phyloP scores from a whole-genome alignment of 2,329 filamentous ascomycete species.

The Fusarium sulawesiense region DNA sequence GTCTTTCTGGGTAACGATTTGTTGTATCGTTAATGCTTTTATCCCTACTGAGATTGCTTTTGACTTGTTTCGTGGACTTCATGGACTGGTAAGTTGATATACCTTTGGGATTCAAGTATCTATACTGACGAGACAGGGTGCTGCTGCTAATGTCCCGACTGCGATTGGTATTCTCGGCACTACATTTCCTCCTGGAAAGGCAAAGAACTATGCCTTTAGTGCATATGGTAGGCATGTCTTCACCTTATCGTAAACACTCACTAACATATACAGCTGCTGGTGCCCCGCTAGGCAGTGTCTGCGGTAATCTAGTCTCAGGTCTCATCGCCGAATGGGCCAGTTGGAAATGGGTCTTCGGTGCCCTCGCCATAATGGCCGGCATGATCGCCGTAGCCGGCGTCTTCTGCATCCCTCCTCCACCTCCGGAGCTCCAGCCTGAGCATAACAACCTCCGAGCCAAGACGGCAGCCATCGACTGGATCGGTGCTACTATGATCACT shows the following conservation, averaged over 20 bases:
- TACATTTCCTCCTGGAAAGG: conserved; percentile 73
- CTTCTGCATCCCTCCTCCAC: conserved; percentile 68
- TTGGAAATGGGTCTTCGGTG: conserved; percentile 77
- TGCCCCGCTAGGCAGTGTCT: conserved; percentile 71
- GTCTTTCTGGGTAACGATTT: conserved; percentile 70
- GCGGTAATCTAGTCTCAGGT: conserved; percentile 73
- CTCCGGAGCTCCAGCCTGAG: conserved; percentile 43
- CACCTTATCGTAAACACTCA: background rate
- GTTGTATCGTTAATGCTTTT: conserved; percentile 71
- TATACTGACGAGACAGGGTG: conserved; percentile 56
- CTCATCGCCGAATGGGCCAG: conserved; percentile 70
- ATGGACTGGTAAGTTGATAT: conserved; percentile 62
- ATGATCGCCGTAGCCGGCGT: conserved; percentile 67
- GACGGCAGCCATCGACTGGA: conserved; percentile 69
- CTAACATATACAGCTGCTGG: conserved; percentile 61
- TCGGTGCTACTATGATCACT: conserved; percentile 73
- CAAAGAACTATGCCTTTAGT: conserved; percentile 78
- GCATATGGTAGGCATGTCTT: conserved; percentile 61
- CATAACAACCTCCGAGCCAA: conserved; percentile 50
- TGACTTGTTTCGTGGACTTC: conserved; percentile 72
- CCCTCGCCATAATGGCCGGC: conserved; percentile 69
- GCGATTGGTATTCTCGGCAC: conserved; percentile 77
- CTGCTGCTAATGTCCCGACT: conserved; percentile 76
- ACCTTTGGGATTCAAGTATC: too few relatives aligned
- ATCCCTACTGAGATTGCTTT: conserved; percentile 75